Percentiles rank a stretch among this genome's conserved stretches.
Conservation (phyloP, 2,329 filamentous ascomycete genomes). For the Cercospora sp. region DNA sequence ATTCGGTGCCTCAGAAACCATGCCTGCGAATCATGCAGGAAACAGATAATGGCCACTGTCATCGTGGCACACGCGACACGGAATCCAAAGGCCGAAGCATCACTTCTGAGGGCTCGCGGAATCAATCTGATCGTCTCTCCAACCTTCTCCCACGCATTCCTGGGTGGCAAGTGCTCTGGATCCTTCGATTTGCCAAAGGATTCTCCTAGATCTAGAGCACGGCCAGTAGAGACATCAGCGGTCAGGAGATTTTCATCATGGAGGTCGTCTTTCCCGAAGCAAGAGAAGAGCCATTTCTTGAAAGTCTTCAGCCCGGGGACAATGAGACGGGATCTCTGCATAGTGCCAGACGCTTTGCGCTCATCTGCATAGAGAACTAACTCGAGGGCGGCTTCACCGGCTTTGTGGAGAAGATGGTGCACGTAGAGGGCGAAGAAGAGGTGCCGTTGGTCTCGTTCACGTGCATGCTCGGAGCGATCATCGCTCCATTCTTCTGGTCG, state of each 20-base stretch:
- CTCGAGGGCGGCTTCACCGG: conserved; percentile 61
- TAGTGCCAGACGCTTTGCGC: conserved; percentile 63
- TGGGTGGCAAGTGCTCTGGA: conserved; percentile 70
- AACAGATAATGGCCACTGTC: conserved; percentile 67
- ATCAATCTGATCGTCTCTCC: conserved; percentile 62
- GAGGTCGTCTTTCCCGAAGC: conserved; percentile 57
- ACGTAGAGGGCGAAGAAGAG: conserved; percentile 71
- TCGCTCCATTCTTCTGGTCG: conserved; percentile 46
- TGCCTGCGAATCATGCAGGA: conserved; percentile 59
- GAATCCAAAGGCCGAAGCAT: conserved; percentile 68
- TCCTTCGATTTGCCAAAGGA: conserved; percentile 64
- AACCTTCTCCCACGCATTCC: conserved; percentile 58
- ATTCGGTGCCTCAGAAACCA: conserved; percentile 71
- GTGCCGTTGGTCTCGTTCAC: conserved; percentile 66
- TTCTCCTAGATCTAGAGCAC: conserved; percentile 65
- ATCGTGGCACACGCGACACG: conserved; percentile 71
- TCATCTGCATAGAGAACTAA: conserved; percentile 69
- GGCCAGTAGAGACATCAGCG: conserved; percentile 56
- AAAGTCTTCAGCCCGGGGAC: conserved; percentile 62
- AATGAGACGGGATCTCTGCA: conserved; percentile 63
- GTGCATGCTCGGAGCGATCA: conserved; percentile 54
- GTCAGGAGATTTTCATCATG: conserved; percentile 56
- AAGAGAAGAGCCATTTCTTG: conserved; percentile 63
- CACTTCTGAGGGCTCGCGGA: conserved; percentile 61
- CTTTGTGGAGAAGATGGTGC: conserved; percentile 64